Evolutionary conservation across 179 eudicot species (phyloP).

Genomic region (Camellia oleifera): DNA sequence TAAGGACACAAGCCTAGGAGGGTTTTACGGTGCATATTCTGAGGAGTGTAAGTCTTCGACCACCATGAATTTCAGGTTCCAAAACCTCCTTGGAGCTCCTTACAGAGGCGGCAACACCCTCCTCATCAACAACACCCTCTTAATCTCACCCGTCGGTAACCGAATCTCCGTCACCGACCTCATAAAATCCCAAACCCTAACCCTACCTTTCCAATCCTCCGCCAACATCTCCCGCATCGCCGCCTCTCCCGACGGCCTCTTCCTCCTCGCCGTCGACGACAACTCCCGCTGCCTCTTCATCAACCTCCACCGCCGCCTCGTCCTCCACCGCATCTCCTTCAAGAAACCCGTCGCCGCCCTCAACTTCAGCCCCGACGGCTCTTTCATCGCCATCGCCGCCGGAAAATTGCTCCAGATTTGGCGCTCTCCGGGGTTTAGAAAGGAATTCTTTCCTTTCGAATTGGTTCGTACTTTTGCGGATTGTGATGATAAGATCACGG

Average conservation of each 20-base stretch:
- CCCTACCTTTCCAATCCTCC: constrained; percentile 75
- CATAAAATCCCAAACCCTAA: constrained; percentile 67
- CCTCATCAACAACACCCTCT: constrained; percentile 49
- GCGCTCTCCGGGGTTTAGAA: constrained; percentile 83
- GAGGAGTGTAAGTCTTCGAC: not conserved
- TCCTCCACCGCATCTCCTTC: constrained; percentile 76
- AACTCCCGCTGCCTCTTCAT: constrained; percentile 67
- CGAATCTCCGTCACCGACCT: constrained; percentile 86
- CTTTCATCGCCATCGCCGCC: constrained; percentile 60
- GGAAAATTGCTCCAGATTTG: constrained; percentile 86
- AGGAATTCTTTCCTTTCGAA: constrained; percentile 85
- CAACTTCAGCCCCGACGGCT: constrained; percentile 73
- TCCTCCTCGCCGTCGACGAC: constrained; percentile 76
- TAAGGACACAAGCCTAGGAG: not conserved
- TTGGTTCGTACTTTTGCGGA: constrained; percentile 74
- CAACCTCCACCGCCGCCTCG: constrained; percentile 67
- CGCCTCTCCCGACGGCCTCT: constrained; percentile 71
- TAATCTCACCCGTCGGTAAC: constrained; percentile 79
- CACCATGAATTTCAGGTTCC: constrained; percentile 80
- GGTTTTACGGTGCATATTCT: constrained; percentile 17
- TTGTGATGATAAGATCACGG: constrained; percentile 70
- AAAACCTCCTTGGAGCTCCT: constrained; percentile 87
- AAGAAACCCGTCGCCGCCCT: constrained; percentile 57
- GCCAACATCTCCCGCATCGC: constrained; percentile 68
- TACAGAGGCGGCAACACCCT: constrained; percentile 88